Conservation (phyloP, 1,139 yeast genomes). For the Yamadazyma mexicana region DNA sequence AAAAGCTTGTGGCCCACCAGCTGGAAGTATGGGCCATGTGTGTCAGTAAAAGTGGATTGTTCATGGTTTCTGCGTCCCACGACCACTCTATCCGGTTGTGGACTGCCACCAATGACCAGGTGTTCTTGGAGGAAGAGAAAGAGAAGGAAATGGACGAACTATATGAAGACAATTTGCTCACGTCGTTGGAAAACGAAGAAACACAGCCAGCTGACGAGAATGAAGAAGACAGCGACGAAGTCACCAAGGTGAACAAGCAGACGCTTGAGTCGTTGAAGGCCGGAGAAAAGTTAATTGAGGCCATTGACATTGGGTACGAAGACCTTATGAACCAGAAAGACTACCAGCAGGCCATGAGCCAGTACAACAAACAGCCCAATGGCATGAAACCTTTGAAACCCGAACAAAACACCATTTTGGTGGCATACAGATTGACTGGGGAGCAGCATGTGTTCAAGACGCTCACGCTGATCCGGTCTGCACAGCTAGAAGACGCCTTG, state of each 20-base stretch:
- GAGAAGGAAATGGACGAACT: constrained; percentile 93
- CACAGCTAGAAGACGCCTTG: constrained; percentile 90
- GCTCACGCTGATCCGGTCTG: constrained; percentile 66
- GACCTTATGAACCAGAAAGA: constrained; percentile 64
- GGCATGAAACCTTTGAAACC: constrained; percentile 58
- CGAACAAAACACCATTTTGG: constrained; percentile 64
- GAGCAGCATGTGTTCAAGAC: constrained; percentile 77
- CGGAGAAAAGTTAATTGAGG: constrained; percentile 92
- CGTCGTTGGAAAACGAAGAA: constrained; percentile 55
- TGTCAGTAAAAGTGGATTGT: constrained; percentile 68
- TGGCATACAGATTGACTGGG: constrained; percentile 71
- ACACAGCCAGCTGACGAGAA: constrained; percentile 31
- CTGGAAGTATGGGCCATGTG: constrained; percentile 93
- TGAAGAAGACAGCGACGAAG: constrained; percentile 52
- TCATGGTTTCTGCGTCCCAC: constrained; percentile 85
- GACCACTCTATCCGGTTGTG: constrained; percentile 91
- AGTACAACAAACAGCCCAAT: constrained; percentile 35
- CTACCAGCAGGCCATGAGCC: constrained; percentile 37
- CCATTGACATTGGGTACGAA: constrained; percentile 76
- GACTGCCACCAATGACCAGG: constrained; percentile 91
- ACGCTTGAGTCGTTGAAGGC: constrained; percentile 91
- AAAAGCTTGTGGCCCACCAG: constrained; percentile 84
- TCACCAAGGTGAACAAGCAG: constrained; percentile 71
- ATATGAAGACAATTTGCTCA: constrained; percentile 74
- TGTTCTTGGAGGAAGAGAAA: constrained; percentile 91